phyloP scores from a whole-genome alignment of 495 filamentous ascomycete species.

The Neurospora africana region DNA sequence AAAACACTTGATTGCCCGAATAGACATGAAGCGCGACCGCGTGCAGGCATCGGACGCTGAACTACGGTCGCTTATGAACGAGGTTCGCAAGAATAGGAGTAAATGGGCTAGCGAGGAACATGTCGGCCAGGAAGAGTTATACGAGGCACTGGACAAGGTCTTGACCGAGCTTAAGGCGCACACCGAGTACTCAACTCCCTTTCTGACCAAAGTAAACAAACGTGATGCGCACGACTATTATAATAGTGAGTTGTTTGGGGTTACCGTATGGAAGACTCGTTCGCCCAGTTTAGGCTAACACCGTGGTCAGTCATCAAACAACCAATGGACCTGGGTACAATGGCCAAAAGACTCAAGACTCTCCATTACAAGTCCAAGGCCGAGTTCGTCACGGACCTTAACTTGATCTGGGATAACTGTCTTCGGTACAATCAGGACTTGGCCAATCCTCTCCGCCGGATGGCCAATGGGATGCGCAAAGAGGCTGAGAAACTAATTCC shows the following conservation, averaged over 20 bases:
- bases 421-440: constrained; percentile 89
- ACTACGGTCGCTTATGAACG: constrained; percentile 82
- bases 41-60: constrained; percentile 89
- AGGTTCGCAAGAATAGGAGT: constrained; percentile 92
- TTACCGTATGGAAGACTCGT: not conserved
- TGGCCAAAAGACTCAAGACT: constrained; percentile 94
- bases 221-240: constrained; percentile 95
- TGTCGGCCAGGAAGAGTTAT: constrained; percentile 93
- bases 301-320: constrained; percentile 70
- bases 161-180: constrained; percentile 90
- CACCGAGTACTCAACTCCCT: constrained; percentile 91
- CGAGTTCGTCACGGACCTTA: constrained; percentile 87
- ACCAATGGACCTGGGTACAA: constrained; percentile 94
- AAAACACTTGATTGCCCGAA: constrained; percentile 90
- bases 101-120: constrained; percentile 99
- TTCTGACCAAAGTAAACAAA: constrained; percentile 87
- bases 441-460: constrained; percentile 77
- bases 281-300: constrained; percentile 14
- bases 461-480: constrained; percentile 91
- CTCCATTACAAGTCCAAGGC: constrained; percentile 84
- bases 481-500: constrained; percentile 93
- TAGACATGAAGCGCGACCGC: constrained; percentile 80
- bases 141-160: constrained; percentile 93
- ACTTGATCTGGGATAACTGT: constrained; percentile 94
- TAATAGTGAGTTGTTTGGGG: constrained; percentile 42